A percentile compares a stretch with the other conserved stretches of the same genome.
phyloP scores from a whole-genome alignment of 768 basidiomycete genomes.

The Collybiopsis luxurians region DNA sequence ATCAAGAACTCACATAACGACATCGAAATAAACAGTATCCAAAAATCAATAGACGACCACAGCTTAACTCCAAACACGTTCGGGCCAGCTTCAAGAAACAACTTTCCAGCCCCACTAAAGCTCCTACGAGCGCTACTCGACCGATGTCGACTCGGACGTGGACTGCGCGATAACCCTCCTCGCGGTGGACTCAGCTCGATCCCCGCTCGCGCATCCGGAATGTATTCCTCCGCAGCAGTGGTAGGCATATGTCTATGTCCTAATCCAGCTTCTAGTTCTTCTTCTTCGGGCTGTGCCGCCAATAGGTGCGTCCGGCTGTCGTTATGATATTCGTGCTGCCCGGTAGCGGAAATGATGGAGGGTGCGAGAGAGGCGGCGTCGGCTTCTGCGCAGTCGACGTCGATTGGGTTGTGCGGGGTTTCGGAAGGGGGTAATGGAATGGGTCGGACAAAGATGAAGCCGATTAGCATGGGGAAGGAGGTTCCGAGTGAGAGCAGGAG shows the following conservation, averaged over 20 bases:
- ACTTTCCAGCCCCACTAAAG: conserved; percentile 18
- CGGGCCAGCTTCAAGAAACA: conserved; percentile 28
- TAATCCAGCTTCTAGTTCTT: background rate
- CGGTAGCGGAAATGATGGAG: background rate
- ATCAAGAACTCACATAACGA: conserved; percentile 48
- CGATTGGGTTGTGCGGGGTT: background rate
- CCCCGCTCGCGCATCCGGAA: background rate
- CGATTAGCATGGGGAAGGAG: conserved; percentile 53
- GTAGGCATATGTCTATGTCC: conserved; percentile 9
- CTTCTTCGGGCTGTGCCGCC: background rate
- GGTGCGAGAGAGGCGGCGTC: conserved; percentile 1
- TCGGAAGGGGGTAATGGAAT: conserved; percentile 34
- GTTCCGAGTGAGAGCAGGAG: conserved; percentile 58
- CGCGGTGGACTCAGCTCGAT: conserved; percentile 10
- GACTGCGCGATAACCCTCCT: background rate
- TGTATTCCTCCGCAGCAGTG: conserved; percentile 8
- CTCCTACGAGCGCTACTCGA: conserved; percentile 16
- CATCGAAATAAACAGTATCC: conserved; percentile 56
- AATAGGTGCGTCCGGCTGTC: conserved; percentile 1
- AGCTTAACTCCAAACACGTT: conserved; percentile 57
- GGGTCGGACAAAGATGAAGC: conserved; percentile 46
- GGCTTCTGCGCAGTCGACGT: conserved; percentile 1
- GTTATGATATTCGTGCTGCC: background rate
- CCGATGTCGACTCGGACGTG: background rate
- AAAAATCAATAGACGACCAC: conserved; percentile 56